Evolutionary conservation across 2,329 filamentous ascomycete species (phyloP).

Genomic region (Colletotrichum liriopes): DNA sequence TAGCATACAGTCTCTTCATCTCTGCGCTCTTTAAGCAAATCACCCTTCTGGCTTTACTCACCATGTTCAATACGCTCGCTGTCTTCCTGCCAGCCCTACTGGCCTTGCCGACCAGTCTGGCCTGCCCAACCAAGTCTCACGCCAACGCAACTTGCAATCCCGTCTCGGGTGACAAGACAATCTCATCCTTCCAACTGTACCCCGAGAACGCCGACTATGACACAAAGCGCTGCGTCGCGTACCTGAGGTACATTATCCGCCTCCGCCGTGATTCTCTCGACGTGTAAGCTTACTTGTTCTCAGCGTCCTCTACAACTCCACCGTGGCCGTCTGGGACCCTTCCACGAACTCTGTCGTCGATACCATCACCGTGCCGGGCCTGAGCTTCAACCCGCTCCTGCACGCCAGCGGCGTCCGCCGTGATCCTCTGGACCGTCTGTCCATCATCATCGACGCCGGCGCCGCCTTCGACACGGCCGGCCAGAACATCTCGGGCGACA

Average conservation of each 20-base stretch:
- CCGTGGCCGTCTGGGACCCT: conserved; percentile 53
- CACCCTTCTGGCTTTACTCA: background rate
- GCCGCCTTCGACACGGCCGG: conserved; percentile 54
- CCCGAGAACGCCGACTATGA: conserved; percentile 47
- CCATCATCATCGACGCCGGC: conserved; percentile 55
- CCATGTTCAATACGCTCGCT: background rate
- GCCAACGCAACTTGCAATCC: background rate
- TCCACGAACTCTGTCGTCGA: conserved; percentile 46
- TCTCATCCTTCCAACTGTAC: conserved; percentile 42
- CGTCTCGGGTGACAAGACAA: conserved; percentile 29
- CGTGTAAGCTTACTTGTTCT: background rate
- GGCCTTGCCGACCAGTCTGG: conserved; percentile 26
- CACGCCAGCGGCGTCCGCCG: conserved; percentile 56
- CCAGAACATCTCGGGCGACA: conserved; percentile 54
- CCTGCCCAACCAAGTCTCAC: conserved; percentile 24
- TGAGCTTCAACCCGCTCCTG: conserved; percentile 49
- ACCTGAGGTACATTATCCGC: conserved; percentile 42
- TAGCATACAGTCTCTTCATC: background rate
- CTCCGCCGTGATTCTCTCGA: background rate
- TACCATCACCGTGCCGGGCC: conserved; percentile 48
- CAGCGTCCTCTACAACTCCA: conserved; percentile 52
- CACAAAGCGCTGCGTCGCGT: conserved; percentile 41
- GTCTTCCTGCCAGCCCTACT: conserved; percentile 16
- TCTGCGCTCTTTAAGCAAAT: background rate
- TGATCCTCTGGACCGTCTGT: conserved; percentile 52